Evolutionary conservation across 1,139 yeast genomes (phyloP), one percentile per base, ranked within the genome.

Genomic region (Petasospora rhodanensis): DNA sequence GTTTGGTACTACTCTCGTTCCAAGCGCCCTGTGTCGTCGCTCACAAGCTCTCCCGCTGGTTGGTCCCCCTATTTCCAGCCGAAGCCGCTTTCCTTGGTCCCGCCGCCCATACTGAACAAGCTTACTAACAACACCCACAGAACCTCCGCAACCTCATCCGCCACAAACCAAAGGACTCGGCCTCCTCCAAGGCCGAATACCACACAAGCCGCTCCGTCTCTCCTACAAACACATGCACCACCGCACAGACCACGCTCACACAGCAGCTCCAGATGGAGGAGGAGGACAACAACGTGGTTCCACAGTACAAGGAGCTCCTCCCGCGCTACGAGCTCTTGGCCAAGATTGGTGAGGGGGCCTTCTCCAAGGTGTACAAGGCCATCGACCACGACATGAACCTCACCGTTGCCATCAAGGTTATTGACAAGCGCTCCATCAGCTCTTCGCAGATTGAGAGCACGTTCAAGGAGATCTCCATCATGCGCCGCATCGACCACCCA

Each of bases 331-430:
- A 43, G 19, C 40, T 64, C 13, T 21, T 55, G 4, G 47, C 62
- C 16, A 64, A 64, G 40, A 59, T 81, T 12, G 89, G 89, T 2
- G 91, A 84, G 55, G 97, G 97, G 12, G 97, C 97, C 0, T 89
- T 89, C 55, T 84, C 95, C 5, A 70, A 74, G 26, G 97, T 89
- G 7, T 86, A 78, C 61, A 74, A 75, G 45, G 96, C 95, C 12
- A 7, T 27, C 12, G 54, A 41, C 28, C 25, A 31, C 18, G 42
- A 27, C 10, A 26, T 25, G 25, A 24, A 40, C 24, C 31, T 40
- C 5, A 40, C 41, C 13, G 59, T 87, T 27, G 96, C 98, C n/a
- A 74, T 91, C 46, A 91, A 91, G 55, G 77, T 87, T 38, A 87
- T 93, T 37, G 71, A 75, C 46, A 91, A 91, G 57, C 64, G 66